These are phyloP conservation scores for Amoebophrya sp. DNA, from an alignment of 169 alveolate genomes.

Conservation along the genomic window DNA sequence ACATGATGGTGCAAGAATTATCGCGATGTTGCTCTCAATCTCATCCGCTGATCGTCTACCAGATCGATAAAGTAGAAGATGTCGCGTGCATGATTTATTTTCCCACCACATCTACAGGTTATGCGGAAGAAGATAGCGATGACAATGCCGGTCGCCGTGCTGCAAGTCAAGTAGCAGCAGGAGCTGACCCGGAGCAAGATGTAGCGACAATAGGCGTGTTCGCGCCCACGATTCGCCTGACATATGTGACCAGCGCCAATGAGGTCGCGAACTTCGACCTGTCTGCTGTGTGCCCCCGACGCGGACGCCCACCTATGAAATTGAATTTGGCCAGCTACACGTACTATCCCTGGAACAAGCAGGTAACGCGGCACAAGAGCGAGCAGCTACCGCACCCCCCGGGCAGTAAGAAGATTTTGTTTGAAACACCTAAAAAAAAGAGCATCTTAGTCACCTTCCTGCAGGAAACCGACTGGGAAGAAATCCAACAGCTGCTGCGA, in stretches of 20 bases:
- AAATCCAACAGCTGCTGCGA: background rate
- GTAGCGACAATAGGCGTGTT: no score
- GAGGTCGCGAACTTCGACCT: background rate
- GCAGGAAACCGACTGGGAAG: background rate
- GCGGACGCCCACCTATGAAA: background rate
- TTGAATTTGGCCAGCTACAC: background rate
- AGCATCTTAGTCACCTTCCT: background rate
- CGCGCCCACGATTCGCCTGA: no score
- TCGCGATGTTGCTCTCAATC: no score
- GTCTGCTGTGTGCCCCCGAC: background rate
- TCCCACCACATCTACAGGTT: no score
- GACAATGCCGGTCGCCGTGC: no score
- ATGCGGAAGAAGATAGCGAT: no score
- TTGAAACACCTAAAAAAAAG: background rate
- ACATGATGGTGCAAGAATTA: no score
- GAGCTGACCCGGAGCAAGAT: no score
- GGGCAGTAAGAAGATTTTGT: background rate
- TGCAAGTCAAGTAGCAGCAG: no score
- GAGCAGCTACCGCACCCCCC: conserved; percentile 8
- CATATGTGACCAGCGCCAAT: background rate
- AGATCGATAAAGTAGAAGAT: no score
- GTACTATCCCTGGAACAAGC: conserved; percentile 17
- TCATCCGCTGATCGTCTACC: no score
- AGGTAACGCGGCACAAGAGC: background rate
- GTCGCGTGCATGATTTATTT: no score